Conservation (phyloP, 805 yeast species). For the Candida qinlingensis region DNA sequence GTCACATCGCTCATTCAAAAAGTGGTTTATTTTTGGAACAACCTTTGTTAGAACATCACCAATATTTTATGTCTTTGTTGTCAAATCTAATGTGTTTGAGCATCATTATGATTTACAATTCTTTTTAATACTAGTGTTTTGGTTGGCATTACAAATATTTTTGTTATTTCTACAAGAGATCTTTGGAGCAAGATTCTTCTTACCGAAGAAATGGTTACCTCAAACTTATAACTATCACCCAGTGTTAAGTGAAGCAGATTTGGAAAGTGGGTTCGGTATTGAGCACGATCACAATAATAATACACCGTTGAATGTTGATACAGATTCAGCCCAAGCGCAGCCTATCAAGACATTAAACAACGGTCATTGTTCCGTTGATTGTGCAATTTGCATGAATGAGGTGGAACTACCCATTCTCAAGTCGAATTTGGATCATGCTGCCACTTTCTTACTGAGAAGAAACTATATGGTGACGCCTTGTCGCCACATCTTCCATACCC, state of each 20-base stretch:
- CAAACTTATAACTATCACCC: slow-evolving; percentile 83
- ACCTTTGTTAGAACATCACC: slow-evolving; percentile 62
- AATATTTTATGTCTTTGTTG: slow-evolving; percentile 51
- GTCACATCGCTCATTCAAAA: slow-evolving; percentile 56
- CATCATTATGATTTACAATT: slow-evolving; percentile 59
- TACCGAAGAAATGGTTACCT: slow-evolving; percentile 72
- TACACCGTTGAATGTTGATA: slow-evolving; percentile 18
- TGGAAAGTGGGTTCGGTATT: slow-evolving; percentile 57
- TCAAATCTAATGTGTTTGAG: slow-evolving; percentile 54
- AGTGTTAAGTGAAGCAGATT: slow-evolving; percentile 47
- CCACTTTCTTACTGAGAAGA: slow-evolving; percentile 27
- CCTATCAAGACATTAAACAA: slow-evolving; percentile 28
- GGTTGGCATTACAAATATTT: slow-evolving; percentile 58
- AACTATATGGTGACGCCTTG: slow-evolving; percentile 87
- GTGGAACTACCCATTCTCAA: slow-evolving; percentile 51
- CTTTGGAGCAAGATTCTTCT: slow-evolving; percentile 78
- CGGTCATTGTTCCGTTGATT: slow-evolving; percentile 53
- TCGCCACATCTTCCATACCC: slow-evolving; percentile 81
- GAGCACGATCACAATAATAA: slow-evolving; percentile 38
- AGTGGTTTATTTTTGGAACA: slow-evolving; percentile 74
- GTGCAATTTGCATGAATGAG: slow-evolving; percentile 86
- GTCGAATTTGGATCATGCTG: slow-evolving; percentile 21
- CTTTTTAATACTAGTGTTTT: slow-evolving; percentile 40
- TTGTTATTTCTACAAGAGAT: slow-evolving; percentile 57
- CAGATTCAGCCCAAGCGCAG: slow-evolving; percentile 22